Evolutionary conservation across 257 asterid genomes (phyloP).

Genomic region (Gentiana dahurica): DNA sequence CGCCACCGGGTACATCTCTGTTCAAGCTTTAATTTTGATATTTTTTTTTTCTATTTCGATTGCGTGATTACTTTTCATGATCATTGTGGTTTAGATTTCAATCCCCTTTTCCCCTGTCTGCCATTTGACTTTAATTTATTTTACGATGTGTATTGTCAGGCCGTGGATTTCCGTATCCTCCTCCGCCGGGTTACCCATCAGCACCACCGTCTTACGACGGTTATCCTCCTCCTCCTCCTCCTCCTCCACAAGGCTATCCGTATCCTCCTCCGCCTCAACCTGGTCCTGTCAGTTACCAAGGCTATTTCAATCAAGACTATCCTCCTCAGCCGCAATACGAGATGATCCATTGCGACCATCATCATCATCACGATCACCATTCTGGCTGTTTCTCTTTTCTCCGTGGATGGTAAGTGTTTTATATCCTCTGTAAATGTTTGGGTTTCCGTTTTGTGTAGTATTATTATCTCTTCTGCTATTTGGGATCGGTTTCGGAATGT

Average conservation of each 20-base stretch:
- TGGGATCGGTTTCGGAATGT: too few species aligned
- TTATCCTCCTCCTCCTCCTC: constrained; percentile 36
- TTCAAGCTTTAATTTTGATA: too few species aligned
- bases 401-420: constrained; percentile 50
- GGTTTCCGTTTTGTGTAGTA: too few species aligned
- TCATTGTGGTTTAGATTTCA: too few species aligned
- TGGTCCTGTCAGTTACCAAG: constrained; percentile 50
- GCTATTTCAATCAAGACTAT: constrained; percentile 39
- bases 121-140: neutral
- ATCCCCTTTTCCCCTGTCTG: too few species aligned
- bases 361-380: constrained; percentile 33
- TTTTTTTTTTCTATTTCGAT: too few species aligned
- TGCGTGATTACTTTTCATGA: too few species aligned
- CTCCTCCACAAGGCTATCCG: constrained; percentile 34
- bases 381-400: constrained; percentile 45
- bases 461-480: too few species aligned
- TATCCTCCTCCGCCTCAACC: constrained; percentile 41
- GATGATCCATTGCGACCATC: constrained; percentile 41
- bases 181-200: constrained; percentile 32
- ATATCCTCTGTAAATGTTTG: neutral
- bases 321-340: constrained; percentile 27
- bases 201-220: constrained; percentile 29
- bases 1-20: too few species aligned
- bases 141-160: constrained; percentile 18
- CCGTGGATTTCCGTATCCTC: constrained; percentile 41